Base-by-base conservation (phyloP, 2,329 filamentous ascomycete genomes). In the Lecanicillium sp. region DNA sequence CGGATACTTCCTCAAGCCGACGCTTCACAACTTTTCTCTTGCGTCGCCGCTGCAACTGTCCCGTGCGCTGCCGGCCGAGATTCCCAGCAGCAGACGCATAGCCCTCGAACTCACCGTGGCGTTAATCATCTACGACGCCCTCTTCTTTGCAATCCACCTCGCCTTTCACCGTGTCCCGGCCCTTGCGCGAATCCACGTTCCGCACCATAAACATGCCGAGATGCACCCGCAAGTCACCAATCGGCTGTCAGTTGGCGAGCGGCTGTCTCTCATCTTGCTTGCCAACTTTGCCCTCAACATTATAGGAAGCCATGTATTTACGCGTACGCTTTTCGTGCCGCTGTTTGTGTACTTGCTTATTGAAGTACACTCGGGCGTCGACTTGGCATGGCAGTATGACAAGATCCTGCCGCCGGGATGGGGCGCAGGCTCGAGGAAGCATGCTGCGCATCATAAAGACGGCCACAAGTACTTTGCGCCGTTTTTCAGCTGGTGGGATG, bases 341-440 rank as follows among this genome's bases (percentile, higher is more conserved):
- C 5, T 30, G 12, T 30, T 30, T 30, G 12, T 30, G 29, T 30
- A 30, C 14, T 6, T 30, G 29, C 29, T 30, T n/a, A 30, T 30
- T n/a, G 29, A 30, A n/a, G 29, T 30, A n/a, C 29, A 30, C 29
- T 30, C 29, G 29, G 29, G 29, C 29, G 29, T 30, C 12, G 29
- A 30, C 29, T 6, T 30, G 6, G 29, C 29, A 5, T 30, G 29
- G 29, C 29, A 30, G 29, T 30, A 30, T n/a, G 29, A 30, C 29
- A 30, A 30, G 29, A 30, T 30, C 13, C 14, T 30, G 29, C 29
- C 29, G 12, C 12, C 6, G 12, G 29, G 29, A 7, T 72, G 29
- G 29, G 29, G 29, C 29, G 29, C 29, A 7, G 29, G 29, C 8
- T 13, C 29, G 29, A 13, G 29, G 12, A 13, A 30, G 14, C 29